Conservation (phyloP, 179 eudicot species). For the Carnegiea gigantea region DNA sequence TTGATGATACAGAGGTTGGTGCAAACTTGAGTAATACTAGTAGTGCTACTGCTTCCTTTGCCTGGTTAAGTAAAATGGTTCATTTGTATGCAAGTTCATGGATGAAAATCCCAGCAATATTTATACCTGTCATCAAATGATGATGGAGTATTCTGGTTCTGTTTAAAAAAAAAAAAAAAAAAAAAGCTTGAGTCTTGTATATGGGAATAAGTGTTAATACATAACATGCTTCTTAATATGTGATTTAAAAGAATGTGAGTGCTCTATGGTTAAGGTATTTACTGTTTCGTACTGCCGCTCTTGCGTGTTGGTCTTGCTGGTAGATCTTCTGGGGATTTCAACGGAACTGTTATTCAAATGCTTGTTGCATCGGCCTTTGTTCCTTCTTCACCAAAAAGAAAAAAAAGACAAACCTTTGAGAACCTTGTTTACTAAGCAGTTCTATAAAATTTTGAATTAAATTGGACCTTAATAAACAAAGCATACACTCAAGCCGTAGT, state of each 20-base stretch:
- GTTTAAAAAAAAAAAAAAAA: no score
- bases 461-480: no score
- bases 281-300: no score
- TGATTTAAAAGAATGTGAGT: no score
- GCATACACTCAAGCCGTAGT: no score
- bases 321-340: no score
- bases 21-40: slow-evolving; percentile 9
- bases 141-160: background rate
- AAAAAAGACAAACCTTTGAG: background rate
- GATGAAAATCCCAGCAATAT: background rate
- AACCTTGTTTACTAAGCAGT: background rate
- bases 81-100: slow-evolving; percentile 14
- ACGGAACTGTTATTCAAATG: background rate
- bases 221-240: no score
- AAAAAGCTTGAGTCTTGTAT: background rate
- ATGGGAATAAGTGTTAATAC: background rate
- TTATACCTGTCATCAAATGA: background rate
- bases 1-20: slow-evolving; percentile 87
- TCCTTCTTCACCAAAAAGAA: background rate
- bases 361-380: background rate
- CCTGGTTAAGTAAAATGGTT: background rate
- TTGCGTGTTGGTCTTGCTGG: no score
- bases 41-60: background rate
- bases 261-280: no score
- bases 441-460: no score